Evolutionary conservation across 2,329 filamentous ascomycete species (phyloP).

Genomic region (Didymosphaeria variabile): DNA sequence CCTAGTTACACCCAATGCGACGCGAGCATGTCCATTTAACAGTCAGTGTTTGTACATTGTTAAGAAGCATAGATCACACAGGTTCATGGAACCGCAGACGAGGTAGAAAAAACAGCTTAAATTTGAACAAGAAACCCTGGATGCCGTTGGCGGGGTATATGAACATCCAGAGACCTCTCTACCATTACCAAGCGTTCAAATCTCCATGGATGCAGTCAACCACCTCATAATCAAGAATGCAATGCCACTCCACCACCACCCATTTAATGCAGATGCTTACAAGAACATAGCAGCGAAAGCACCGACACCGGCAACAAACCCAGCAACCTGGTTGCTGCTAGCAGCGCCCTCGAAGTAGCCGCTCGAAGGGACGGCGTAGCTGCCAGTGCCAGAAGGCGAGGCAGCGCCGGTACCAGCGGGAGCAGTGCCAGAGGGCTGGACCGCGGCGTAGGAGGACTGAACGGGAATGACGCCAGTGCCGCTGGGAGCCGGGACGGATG

Average conservation of each 20-base stretch:
- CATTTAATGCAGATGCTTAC: constrained; percentile 27
- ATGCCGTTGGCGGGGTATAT: constrained; percentile 3
- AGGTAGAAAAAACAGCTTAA: constrained; percentile 4
- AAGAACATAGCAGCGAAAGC: constrained; percentile 47
- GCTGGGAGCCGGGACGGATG: not conserved
- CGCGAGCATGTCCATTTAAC: too few species aligned
- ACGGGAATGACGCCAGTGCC: not conserved
- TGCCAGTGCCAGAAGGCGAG: constrained; percentile 32
- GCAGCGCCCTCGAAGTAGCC: constrained; percentile 46
- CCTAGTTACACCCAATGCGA: too few species aligned
- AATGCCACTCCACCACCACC: not conserved
- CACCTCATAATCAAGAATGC: not conserved
- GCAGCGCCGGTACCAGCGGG: constrained; percentile 36
- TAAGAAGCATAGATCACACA: too few species aligned
- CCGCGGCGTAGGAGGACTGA: constrained; percentile 12
- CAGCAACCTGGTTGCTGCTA: constrained; percentile 37
- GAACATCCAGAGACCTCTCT: constrained; percentile 11
- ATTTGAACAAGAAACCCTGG: constrained; percentile 10
- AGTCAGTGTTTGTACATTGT: too few species aligned
- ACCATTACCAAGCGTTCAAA: constrained; percentile 4
- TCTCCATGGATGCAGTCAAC: not conserved
- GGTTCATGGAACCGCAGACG: not conserved
- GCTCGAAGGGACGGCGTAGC: constrained; percentile 30
- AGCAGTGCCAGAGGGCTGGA: constrained; percentile 20
- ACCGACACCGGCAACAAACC: constrained; percentile 46